Evolutionary conservation across 1,284 basidiomycete genomes (phyloP), one percentile per base, ranked within the genome.

Genomic region (Apiotrichum mycotoxinovorans): DNA sequence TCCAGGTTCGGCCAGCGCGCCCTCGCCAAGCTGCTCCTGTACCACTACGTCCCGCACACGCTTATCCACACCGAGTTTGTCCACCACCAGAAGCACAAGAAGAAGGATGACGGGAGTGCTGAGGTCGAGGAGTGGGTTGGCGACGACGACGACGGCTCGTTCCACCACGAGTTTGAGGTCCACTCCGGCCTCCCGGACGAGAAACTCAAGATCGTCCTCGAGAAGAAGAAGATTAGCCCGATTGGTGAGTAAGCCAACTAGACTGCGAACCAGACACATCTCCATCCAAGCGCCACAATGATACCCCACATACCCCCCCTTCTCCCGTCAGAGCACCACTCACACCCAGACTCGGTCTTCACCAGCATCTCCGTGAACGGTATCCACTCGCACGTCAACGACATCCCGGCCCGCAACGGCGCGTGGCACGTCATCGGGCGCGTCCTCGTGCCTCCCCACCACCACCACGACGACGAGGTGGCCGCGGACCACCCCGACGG

Each of bases 21-120:
- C 2, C 67, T 89, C 52, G 81, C 76, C 66, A 87, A 87, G 74
- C 67, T 88, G 17, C 70, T 89, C 25, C 79, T 84, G 62, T 87
- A 83, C 72, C 87, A 89, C 73, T 80, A 85, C 56, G 78, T 87
- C 7, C 86, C 86, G 3, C 70, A 81, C 40, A 75, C 80, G 25
- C 76, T 85, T 41, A 68, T 87, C 18, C 81, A 83, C 62, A 81
- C 82, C 41, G 85, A 81, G 81, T 80, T 70, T 64, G 79, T 80
- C 23, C 72, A 77, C 67, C 61, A 66, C 54, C 67, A 62, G n/a
- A 45, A 46, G 51, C 57, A 52, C 51, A 44, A 34, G 20, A 40
- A 62, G 46, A 45, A 43, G 40, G 27, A 60, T 50, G 49, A 49
- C n/a, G 27, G 35, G 54, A n/a, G 48, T 57, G 20, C 49, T 7